Evolutionary conservation across 176 grass and related monocot genomes (phyloP).

Genomic region (Oryza nivara): DNA sequence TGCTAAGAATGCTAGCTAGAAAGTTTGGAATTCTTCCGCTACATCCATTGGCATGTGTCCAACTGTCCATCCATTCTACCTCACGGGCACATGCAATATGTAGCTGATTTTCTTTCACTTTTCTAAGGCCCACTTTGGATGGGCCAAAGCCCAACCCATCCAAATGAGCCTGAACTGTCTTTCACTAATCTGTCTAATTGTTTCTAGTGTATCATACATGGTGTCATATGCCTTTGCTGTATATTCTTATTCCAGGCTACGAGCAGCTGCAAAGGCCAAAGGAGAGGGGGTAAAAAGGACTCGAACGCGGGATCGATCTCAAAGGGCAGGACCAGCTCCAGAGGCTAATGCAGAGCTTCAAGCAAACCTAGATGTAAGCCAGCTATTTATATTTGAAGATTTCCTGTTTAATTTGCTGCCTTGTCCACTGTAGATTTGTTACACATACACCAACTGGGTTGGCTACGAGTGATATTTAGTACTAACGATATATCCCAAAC

Average conservation of each 20-base stretch:
- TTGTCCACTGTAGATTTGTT: not conserved
- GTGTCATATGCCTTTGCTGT: conserved; percentile 7
- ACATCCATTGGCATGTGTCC: conserved; percentile 11
- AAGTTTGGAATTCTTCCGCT: not conserved
- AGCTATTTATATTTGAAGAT: conserved; percentile 16
- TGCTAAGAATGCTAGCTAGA: not conserved
- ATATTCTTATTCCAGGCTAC: conserved; percentile 35
- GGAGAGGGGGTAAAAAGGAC: conserved; percentile 43
- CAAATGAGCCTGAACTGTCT: not conserved
- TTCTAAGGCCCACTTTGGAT: not conserved
- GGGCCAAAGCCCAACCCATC: not conserved
- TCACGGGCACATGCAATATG: not conserved
- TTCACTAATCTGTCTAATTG: conserved; percentile 7
- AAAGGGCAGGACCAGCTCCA: conserved; percentile 45
- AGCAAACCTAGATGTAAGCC: conserved; percentile 56
- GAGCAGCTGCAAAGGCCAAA: conserved; percentile 50
- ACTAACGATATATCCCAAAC: not conserved
- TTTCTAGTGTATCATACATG: conserved; percentile 19
- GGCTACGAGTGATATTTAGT: not conserved
- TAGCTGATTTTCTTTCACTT: not conserved
- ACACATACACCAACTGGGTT: not conserved
- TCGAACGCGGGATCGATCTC: conserved; percentile 43
- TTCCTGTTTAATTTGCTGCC: conserved; percentile 1
- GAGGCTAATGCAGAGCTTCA: conserved; percentile 61
- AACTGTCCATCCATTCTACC: not conserved